phyloP scores from a whole-genome alignment of 2,329 filamentous ascomycete genomes.

The Xylariaceae sp. region DNA sequence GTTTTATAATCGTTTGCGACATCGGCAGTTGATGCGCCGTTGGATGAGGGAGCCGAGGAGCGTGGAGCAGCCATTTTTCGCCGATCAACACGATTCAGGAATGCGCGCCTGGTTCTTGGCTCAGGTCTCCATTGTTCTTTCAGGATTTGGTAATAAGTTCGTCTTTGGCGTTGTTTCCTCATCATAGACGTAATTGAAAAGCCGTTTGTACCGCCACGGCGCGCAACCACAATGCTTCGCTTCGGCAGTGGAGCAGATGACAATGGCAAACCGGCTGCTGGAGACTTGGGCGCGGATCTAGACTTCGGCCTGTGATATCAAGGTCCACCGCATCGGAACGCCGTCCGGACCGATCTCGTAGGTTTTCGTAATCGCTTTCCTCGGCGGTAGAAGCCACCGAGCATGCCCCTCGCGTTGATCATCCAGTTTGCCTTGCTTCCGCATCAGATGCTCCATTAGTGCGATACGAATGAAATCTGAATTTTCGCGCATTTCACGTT shows the following conservation, averaged over 20 bases:
- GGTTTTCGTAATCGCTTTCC: slow-evolving; percentile 50
- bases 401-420: slow-evolving; percentile 64
- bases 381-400: slow-evolving; percentile 66
- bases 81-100: no score
- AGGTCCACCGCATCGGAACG: slow-evolving; percentile 58
- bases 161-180: no score
- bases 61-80: no score
- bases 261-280: neutral
- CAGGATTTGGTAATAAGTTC: no score
- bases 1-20: no score
- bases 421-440: slow-evolving; percentile 63
- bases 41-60: no score
- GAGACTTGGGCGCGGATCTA: slow-evolving; percentile 4
- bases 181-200: no score
- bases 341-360: slow-evolving; percentile 59
- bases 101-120: no score
- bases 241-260: neutral
- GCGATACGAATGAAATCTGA: slow-evolving; percentile 69
- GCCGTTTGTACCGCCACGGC: neutral
- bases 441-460: slow-evolving; percentile 72
- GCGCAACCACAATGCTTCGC: slow-evolving; percentile 8
- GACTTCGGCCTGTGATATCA: slow-evolving; percentile 29
- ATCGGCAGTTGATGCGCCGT: no score
- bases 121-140: no score
- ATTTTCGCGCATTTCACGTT: slow-evolving; percentile 68